Evolutionary conservation across 148 eudicot species (phyloP).

Genomic region (Cornus kousa): DNA sequence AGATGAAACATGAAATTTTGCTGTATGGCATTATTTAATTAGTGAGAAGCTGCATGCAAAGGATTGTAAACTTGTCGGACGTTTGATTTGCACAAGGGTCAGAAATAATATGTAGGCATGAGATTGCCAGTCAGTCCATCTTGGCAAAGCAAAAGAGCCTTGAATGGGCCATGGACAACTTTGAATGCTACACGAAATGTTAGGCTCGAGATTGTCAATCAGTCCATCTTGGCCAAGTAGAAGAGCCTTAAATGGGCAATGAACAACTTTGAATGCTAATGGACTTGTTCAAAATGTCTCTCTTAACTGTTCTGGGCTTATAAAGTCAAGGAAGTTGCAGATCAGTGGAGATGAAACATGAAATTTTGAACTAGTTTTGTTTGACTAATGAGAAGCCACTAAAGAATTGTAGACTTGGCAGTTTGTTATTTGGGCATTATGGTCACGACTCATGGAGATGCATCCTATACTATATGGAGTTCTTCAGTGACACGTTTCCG

Average conservation of each 20-base stretch:
- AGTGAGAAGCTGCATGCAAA: not conserved
- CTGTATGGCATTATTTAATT: not conserved
- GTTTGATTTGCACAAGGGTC: not conserved
- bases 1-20: conserved; percentile 3
- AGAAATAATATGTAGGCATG: too few relatives aligned
- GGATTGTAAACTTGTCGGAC: not conserved
- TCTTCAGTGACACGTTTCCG: too few relatives aligned
- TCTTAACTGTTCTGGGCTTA: conserved; percentile 11
- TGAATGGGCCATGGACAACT: too few relatives aligned
- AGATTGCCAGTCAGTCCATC: too few relatives aligned
- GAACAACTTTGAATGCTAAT: conserved; percentile 23
- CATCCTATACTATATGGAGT: too few relatives aligned
- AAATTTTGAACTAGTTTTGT: too few relatives aligned
- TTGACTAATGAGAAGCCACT: too few relatives aligned
- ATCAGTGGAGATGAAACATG: conserved; percentile 1
- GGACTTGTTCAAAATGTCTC: conserved; percentile 12
- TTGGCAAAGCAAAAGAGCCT: too few relatives aligned
- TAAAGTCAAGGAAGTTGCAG: not conserved
- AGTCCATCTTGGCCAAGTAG: conserved; percentile 25
- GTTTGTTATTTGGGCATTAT: too few relatives aligned
- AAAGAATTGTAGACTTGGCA: too few relatives aligned
- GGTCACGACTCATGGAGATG: too few relatives aligned
- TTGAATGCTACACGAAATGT: too few relatives aligned
- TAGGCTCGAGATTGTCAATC: not conserved
- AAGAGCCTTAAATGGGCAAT: conserved; percentile 13